Evolutionary conservation across 116 monocot species (phyloP), one percentile per base, ranked within the genome.

Genomic region (Trichopus zeylanicus): DNA sequence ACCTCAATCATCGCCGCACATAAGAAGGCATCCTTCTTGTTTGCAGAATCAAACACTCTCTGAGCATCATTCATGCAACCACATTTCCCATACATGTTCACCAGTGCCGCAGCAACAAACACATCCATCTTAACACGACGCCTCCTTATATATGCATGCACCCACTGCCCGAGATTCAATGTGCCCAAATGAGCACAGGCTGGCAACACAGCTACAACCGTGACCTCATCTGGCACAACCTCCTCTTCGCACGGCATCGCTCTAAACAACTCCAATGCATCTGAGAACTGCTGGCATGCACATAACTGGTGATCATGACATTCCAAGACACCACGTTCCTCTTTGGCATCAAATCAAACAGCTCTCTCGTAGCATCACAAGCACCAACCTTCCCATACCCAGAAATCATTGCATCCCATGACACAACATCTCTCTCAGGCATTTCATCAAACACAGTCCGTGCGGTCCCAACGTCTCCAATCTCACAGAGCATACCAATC

Each of bases 401-500:
- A 2, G 83, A 81, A 34, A 97, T 77, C 74, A 97, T 62, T 5
- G 72, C 26, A 16, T 86, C 90, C 81, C 81, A 95, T 0, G 95
- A 90, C 3, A 95, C 75, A 2, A 80, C 70, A 48, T 95, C 90
- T 55, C 81, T 69, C 4, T 77, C 69, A 13, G 84, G 95, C 90
- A 87, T 95, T 73, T 25, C 48, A 9, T 76, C 78, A 27, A 95
- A 90, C 46, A 87, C 0, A 0, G 59, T 25, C 1, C 53, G 15
- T 0, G 87, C 90, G 0, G 15, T 3, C 0, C 29, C 23, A 24
- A 84, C 51, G 9, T 53, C 54, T 0, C 78, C 76, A 11, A 55
- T 47, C 56, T 89, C 90, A 1, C 79, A 75, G 21, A 81, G 59
- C 84, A 84, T 75, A 8, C 80, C 75, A 13, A 97, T 69, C 15